Evolutionary conservation across 2,329 filamentous ascomycete species (phyloP), one percentile per base, ranked within the genome.

Genomic region (Talaromyces sp.): DNA sequence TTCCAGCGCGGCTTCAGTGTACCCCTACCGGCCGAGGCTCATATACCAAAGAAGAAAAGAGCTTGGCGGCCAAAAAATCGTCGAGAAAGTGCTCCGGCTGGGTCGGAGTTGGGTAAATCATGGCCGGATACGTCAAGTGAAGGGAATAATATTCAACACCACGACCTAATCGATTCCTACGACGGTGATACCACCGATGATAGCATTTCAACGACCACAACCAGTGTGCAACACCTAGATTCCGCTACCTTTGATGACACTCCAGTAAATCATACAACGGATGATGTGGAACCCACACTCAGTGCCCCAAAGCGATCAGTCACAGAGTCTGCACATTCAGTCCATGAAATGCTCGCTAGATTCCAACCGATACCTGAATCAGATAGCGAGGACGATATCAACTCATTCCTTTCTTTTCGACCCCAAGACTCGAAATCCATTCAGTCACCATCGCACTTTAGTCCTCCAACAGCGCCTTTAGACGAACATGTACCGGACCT

Each of bases 1-100:
- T 96, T 97, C 73, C 83, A 88, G 69, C 83, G 92, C 64, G 83
- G 84, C 2, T 96, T 96, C 69, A 88, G 86, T 0, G 86, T 93
- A 11, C 83, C 88, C 58, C 78, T 95, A 18, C 91, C 91, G 0
- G 86, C 90, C 68, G 81, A 84, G 62, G 87, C 88, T 11, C 81
- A 84, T 67, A 85, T 84, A 0, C 88, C 88, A 1, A 79, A 85
- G 58, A 87, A 83, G 70, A 89, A 87, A 76, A 85, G 82, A 66
- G 87, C 89, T 14, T 91, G 89, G 86, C 87, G 83, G 31, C 86
- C 88, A 1, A 82, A 83, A 70, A 77, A 80, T 67, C 81, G 77
- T 66, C 82, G 72, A 59, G 81, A 66, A 18, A 72, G 70, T 39
- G 67, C 70, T 6, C 69, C 70, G 11, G 64, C 66, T 11, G 60